These are phyloP conservation scores for Ophiostoma ulmi DNA, from an alignment of 2,329 filamentous ascomycete genomes.

Conservation along the genomic window DNA sequence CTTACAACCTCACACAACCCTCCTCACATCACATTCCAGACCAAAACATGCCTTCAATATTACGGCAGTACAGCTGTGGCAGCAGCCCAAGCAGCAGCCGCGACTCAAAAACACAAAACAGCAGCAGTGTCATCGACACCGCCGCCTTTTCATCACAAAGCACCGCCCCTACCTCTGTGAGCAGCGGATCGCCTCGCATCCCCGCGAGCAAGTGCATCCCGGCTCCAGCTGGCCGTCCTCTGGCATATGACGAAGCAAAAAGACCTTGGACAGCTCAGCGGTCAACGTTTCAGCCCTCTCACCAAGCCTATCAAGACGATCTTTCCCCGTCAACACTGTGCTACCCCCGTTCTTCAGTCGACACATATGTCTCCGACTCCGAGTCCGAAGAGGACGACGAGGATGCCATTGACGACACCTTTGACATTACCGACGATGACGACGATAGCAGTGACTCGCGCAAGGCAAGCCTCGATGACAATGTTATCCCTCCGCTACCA, in stretches of 20 bases:
- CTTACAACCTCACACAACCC: slow-evolving; percentile 8
- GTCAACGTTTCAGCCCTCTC: slow-evolving; percentile 18
- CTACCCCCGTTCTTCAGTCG: slow-evolving; percentile 57
- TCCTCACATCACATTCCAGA: slow-evolving; percentile 10
- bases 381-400: slow-evolving; percentile 43
- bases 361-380: slow-evolving; percentile 74
- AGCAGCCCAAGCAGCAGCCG: slow-evolving; percentile 28
- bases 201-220: slow-evolving; percentile 35
- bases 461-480: neutral
- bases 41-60: slow-evolving; percentile 33
- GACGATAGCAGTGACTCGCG: neutral
- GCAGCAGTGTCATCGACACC: slow-evolving; percentile 43
- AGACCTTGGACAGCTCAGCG: neutral
- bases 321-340: slow-evolving; percentile 40
- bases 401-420: slow-evolving; percentile 20
- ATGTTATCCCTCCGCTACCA: slow-evolving; percentile 49
- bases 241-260: neutral
- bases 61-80: slow-evolving; percentile 33
- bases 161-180: slow-evolving; percentile 44
- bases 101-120: slow-evolving; percentile 38
- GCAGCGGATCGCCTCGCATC: slow-evolving; percentile 37
- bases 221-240: slow-evolving; percentile 11
- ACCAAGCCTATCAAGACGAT: slow-evolving; percentile 32
- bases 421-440: slow-evolving; percentile 33
- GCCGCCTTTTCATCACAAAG: slow-evolving; percentile 37